Percentiles rank a stretch among this genome's conserved stretches.
These are phyloP conservation scores for Cenchrus fungigraminus DNA, from an alignment of 176 grass and related monocot species.

Conservation along the genomic window DNA sequence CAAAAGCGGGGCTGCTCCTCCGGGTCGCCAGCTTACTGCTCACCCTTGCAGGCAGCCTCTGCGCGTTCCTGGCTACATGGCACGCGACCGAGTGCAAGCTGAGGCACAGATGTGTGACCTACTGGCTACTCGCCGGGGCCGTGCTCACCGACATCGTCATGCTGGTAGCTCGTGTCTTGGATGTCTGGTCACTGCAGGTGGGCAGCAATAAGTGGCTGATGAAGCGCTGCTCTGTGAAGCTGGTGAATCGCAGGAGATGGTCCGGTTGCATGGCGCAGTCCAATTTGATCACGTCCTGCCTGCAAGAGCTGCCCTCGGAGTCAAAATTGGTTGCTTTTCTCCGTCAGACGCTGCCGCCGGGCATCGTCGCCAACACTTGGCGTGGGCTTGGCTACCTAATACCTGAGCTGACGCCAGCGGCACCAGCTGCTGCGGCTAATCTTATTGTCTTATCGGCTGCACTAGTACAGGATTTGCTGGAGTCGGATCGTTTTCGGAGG, in stretches of 20 bases:
- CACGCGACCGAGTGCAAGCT: neutral
- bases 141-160: neutral
- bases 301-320: neutral
- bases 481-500: too few relatives aligned
- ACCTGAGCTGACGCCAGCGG: too few relatives aligned
- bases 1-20: neutral
- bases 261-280: constrained; percentile 1
- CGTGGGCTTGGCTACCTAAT: too few relatives aligned
- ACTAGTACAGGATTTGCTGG: too few relatives aligned
- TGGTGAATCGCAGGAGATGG: neutral
- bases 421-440: too few relatives aligned
- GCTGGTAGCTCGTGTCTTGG: neutral
- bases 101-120: neutral
- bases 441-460: too few relatives aligned
- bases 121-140: neutral
- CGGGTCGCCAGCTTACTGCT: neutral
- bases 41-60: neutral
- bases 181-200: neutral
- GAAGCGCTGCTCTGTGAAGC: neutral
- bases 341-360: too few relatives aligned
- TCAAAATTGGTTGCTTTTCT: neutral
- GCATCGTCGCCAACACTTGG: too few relatives aligned
- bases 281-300: neutral
- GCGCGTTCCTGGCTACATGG: neutral
- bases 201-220: neutral